These are phyloP conservation scores for Candida krabiensis DNA, from an alignment of 805 yeast species.

Conservation along the genomic window DNA sequence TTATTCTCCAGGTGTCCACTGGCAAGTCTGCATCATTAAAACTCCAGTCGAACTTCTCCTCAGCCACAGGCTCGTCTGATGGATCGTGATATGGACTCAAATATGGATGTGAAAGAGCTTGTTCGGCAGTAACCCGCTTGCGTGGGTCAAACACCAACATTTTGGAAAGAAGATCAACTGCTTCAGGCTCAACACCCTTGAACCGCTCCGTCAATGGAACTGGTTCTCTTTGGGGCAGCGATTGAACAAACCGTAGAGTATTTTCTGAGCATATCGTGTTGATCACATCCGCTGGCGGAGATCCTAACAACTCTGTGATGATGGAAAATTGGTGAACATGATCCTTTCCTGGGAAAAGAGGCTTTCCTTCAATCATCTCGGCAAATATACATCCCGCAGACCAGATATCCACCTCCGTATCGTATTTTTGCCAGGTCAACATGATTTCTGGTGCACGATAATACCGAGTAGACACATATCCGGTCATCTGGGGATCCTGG, in stretches of 20 bases:
- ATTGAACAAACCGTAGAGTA: slow-evolving; percentile 89
- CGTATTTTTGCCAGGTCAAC: slow-evolving; percentile 98
- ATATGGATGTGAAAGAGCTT: slow-evolving; percentile 87
- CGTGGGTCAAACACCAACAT: slow-evolving; percentile 96
- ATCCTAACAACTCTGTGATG: slow-evolving; percentile 88
- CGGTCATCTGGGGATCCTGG: slow-evolving; percentile 99
- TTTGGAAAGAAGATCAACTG: slow-evolving; percentile 81
- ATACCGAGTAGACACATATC: slow-evolving; percentile 93
- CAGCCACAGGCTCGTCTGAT: slow-evolving; percentile 93
- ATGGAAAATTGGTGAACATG: slow-evolving; percentile 98
- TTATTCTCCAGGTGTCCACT: slow-evolving; percentile 96
- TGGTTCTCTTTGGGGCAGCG: slow-evolving; percentile 92
- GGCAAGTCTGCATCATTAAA: slow-evolving; percentile 97
- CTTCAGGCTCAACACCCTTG: slow-evolving; percentile 76
- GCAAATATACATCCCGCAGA: slow-evolving; percentile 96
- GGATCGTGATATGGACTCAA: slow-evolving; percentile 96
- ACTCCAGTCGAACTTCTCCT: slow-evolving; percentile 94
- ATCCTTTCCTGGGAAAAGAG: slow-evolving; percentile 96
- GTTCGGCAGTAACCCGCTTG: slow-evolving; percentile 89
- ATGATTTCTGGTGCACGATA: slow-evolving; percentile 98
- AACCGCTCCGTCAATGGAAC: slow-evolving; percentile 83
- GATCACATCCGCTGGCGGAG: slow-evolving; percentile 95
- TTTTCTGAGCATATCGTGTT: slow-evolving; percentile 95
- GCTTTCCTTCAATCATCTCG: slow-evolving; percentile 97
- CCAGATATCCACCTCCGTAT: slow-evolving; percentile 97